phyloP scores from a whole-genome alignment of 2,329 filamentous ascomycete species.

The Pyricularia grisea region DNA sequence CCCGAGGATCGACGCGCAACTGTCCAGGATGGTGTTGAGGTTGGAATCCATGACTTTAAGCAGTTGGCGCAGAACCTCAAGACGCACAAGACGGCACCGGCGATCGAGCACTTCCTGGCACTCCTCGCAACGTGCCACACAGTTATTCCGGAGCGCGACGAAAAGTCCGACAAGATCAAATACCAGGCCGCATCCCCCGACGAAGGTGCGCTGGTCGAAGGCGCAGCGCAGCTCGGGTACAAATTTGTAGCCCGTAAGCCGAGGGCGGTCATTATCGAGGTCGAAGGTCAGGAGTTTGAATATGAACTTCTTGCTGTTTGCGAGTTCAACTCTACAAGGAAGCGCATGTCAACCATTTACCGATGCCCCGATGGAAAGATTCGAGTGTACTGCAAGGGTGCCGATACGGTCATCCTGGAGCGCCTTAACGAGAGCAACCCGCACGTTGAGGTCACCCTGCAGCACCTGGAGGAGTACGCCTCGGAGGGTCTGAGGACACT shows the following conservation, averaged over 20 bases:
- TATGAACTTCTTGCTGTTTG: slow-evolving; percentile 95
- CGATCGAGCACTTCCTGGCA: slow-evolving; percentile 72
- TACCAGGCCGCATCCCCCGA: slow-evolving; percentile 97
- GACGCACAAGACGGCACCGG: slow-evolving; percentile 38
- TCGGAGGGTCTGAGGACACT: slow-evolving; percentile 91
- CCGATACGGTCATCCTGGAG: slow-evolving; percentile 95
- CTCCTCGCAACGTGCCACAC: slow-evolving; percentile 90
- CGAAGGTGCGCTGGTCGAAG: slow-evolving; percentile 92
- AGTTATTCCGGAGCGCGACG: slow-evolving; percentile 83
- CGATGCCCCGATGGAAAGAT: slow-evolving; percentile 94
- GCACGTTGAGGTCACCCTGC: slow-evolving; percentile 72
- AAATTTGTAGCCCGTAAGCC: slow-evolving; percentile 87
- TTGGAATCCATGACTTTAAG: slow-evolving; percentile 79
- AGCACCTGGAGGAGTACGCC: slow-evolving; percentile 97
- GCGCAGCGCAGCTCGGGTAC: slow-evolving; percentile 78
- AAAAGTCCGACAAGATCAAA: slow-evolving; percentile 74
- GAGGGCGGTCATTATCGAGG: slow-evolving; percentile 73
- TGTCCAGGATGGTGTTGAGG: slow-evolving; percentile 65
- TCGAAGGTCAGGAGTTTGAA: slow-evolving; percentile 62
- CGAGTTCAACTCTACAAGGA: slow-evolving; percentile 96
- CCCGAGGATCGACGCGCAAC: slow-evolving; percentile 82
- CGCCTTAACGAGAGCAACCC: slow-evolving; percentile 76
- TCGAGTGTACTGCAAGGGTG: slow-evolving; percentile 88
- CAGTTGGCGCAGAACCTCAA: slow-evolving; percentile 61
- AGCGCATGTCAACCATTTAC: slow-evolving; percentile 97